Evolutionary conservation across 2,329 filamentous ascomycete species (phyloP), one percentile per base, ranked within the genome.

Genomic region (Botryotinia convoluta): DNA sequence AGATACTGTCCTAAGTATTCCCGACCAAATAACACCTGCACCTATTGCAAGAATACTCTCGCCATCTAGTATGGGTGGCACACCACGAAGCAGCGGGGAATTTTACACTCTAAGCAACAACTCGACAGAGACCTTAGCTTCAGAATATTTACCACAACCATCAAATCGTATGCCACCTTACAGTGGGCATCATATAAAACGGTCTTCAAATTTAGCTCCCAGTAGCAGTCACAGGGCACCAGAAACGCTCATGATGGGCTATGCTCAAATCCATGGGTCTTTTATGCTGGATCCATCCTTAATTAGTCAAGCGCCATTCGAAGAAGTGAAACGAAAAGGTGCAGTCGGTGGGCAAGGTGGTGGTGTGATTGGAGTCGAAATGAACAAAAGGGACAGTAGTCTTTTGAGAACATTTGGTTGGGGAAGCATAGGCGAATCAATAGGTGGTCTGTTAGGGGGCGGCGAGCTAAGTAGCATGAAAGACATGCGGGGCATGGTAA

Each of bases 211-310:
- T 73, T 76, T 84, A 73, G 83, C 62, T 74, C 82, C 75, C 71
- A 80, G 81, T 74, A 83, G 84, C 75, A 83, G 84, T 64, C 81
- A 85, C 59, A 85, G 84, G 78, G 81, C 85, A 57, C 90, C 93
- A 0, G 95, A 98, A 81, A 91, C 92, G 1, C 84, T 99, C 71
- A 97, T 99, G 90, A 99, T 99, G 96, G 96, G 95, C 0, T 99
- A 97, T 82, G 95, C 93, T 4, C 96, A 99, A 79, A 89, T 98
- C 3, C 93, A 94, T 82, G 96, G 96, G 6, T 95, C 93, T 0
- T 99, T 99, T 78, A 94, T 91, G 0, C 84, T 99, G 10, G 96
- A 99, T 80, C 94, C 94, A 0, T 97, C 96, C 1, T 84, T 99
- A 35, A 90, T 99, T 74, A 95, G 97, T 78, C 90, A 97, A 57